Base-by-base conservation (phyloP, 202 grass and related monocot genomes). In the Setaria viridis region DNA sequence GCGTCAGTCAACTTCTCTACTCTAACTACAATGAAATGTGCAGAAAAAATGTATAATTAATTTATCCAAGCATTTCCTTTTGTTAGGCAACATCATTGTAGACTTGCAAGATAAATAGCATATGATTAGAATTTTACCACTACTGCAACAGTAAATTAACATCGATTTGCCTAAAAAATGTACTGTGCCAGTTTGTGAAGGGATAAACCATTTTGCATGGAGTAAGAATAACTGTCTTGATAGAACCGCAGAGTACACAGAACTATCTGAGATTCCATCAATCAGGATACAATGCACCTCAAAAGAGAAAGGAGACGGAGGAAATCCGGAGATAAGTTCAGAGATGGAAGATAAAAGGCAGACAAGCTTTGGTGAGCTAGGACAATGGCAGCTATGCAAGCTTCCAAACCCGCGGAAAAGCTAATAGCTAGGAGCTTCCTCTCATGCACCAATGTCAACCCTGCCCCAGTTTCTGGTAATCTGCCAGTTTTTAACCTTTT, bases 391-490 rank as follows among this genome's bases (percentile, higher is more conserved):
- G 76, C 82, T 33, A 74, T 46, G 81, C 75, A 80, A 42, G 68
- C 39, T 45, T 77, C 81, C 89, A 91, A 91, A 76, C 65, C 35
- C 10, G 15, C 20, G 70, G 71, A 58, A 82, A 91, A 85, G 85
- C 11, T 81, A 21, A 43, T 77, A 59, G 88, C 79, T 75, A 75
- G 11, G 32, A 66, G 45, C 48, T 67, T 83, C 76, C 63, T 76
- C n/a, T 74, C 47, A 57, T 5, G 39, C 39, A 41, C 39, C 56
- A 59, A 89, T 89, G 90, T 92, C 90, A 89, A 89, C 90, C 86
- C 54, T 83, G 76, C 77, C 70, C 4, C 57, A 58, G 60, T 37
- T 66, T 74, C 55, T 81, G 60, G 73, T 71, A 56, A 39, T 3
- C 16, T 56, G 34, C 80, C 35, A 83, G 50, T 59, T 73, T 85